Percentiles rank a stretch among this genome's conserved stretches.
phyloP scores from a whole-genome alignment of 1,284 basidiomycete species.

The Leccinum huronense region DNA sequence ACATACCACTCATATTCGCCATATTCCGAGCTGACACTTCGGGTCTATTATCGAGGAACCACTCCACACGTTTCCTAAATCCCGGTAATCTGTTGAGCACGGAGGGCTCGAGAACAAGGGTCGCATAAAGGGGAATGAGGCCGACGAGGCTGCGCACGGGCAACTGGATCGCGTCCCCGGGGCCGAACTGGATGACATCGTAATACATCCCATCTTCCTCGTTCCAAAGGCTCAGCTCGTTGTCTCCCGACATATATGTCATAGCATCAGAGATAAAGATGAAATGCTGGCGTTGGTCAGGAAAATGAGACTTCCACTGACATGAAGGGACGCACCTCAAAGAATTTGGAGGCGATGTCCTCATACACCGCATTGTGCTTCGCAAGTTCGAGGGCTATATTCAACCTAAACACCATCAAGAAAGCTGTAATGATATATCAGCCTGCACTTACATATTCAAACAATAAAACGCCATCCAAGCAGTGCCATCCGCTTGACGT shows the following conservation, averaged over 20 bases:
- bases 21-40: constrained; percentile 89
- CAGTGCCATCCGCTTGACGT: constrained; percentile 96
- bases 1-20: constrained; percentile 88
- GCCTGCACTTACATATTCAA: constrained; percentile 76
- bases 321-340: constrained; percentile 59
- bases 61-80: constrained; percentile 98
- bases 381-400: constrained; percentile 94
- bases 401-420: constrained; percentile 59
- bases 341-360: constrained; percentile 99
- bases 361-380: constrained; percentile 98
- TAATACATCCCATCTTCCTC: constrained; percentile 98
- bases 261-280: constrained; percentile 97
- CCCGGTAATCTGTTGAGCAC: constrained; percentile 90
- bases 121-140: constrained; percentile 93
- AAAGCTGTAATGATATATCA: constrained; percentile 4
- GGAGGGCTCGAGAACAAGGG: constrained; percentile 88
- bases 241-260: constrained; percentile 82
- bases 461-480: constrained; percentile 99
- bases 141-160: constrained; percentile 93
- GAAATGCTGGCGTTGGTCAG: constrained; percentile 65
- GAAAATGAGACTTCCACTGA: not conserved
- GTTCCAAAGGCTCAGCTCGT: constrained; percentile 88
- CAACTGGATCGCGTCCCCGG: constrained; percentile 82
- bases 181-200: constrained; percentile 92
- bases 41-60: constrained; percentile 94